Evolutionary conservation across 768 basidiomycete genomes (phyloP).

Genomic region (Suillus plorans): DNA sequence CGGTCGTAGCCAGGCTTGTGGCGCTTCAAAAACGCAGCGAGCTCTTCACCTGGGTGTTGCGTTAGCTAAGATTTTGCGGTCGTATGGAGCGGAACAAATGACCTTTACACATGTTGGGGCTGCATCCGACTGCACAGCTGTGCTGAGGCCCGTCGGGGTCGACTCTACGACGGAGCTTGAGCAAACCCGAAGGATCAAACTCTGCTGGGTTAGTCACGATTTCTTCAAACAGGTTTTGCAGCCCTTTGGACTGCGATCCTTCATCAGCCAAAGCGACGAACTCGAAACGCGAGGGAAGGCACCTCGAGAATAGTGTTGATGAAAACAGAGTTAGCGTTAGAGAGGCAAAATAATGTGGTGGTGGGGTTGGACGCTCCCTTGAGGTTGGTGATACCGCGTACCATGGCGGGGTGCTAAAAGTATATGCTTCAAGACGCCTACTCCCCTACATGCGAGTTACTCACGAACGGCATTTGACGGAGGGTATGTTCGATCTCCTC

Average conservation of each 20-base stretch:
- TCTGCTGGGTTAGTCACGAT: slow-evolving; percentile 92
- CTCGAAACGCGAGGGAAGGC: slow-evolving; percentile 3
- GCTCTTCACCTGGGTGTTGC: slow-evolving; percentile 73
- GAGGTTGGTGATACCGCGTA: slow-evolving; percentile 77
- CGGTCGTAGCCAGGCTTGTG: slow-evolving; percentile 66
- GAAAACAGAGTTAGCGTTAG: slow-evolving; percentile 91
- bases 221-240: slow-evolving; percentile 72
- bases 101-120: slow-evolving; percentile 98
- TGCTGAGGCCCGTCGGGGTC: slow-evolving; percentile 81
- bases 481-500: slow-evolving; percentile 80
- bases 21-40: slow-evolving; percentile 74
- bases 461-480: slow-evolving; percentile 81
- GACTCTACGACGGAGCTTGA: slow-evolving; percentile 74
- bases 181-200: slow-evolving; percentile 69
- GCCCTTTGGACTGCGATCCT: slow-evolving; percentile 63
- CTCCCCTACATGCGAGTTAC: slow-evolving; percentile 22
- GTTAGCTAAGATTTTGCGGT: neutral
- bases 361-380: slow-evolving; percentile 61
- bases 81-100: neutral
- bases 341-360: slow-evolving; percentile 85
- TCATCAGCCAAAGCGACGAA: neutral
- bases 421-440: neutral
- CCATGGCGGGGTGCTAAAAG: slow-evolving; percentile 92
- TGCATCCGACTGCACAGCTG: slow-evolving; percentile 82
- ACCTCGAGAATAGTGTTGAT: slow-evolving; percentile 89